These are phyloP conservation scores for Xylaria sp. DNA, from an alignment of 2,329 filamentous ascomycete species.

Conservation along the genomic window DNA sequence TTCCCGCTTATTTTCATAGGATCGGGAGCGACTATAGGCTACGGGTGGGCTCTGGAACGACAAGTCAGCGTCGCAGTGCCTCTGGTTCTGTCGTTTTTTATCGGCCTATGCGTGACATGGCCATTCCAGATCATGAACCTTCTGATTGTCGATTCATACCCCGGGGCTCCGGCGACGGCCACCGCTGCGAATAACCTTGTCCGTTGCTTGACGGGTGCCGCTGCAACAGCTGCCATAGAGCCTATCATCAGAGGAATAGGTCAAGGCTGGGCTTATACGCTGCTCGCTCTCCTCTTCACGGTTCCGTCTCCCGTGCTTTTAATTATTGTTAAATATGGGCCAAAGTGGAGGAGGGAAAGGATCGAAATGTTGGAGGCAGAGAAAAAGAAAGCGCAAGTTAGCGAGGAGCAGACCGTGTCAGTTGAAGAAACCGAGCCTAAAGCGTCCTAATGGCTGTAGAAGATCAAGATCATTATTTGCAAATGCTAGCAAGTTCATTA, in stretches of 20 bases:
- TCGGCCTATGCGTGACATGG: conserved; percentile 68
- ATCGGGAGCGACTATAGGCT: conserved; percentile 62
- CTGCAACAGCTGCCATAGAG: conserved; percentile 67
- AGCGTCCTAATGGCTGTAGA: not conserved
- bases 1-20: conserved; percentile 66
- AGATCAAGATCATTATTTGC: not conserved
- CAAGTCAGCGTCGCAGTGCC: conserved; percentile 64
- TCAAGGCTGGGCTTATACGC: conserved; percentile 70
- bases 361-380: conserved; percentile 53
- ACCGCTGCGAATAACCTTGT: conserved; percentile 73
- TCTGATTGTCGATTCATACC: conserved; percentile 71
- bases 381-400: conserved; percentile 38
- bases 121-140: conserved; percentile 72
- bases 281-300: conserved; percentile 63
- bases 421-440: not conserved
- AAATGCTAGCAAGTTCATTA: not conserved
- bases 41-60: conserved; percentile 66
- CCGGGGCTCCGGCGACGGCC: conserved; percentile 68
- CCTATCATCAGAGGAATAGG: conserved; percentile 67
- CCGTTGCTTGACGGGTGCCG: conserved; percentile 69
- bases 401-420: conserved; percentile 8
- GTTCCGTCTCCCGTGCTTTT: conserved; percentile 60
- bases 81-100: conserved; percentile 65
- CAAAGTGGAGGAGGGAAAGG: conserved; percentile 63
- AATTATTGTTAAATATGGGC: conserved; percentile 60